Evolutionary conservation across 768 basidiomycete genomes (phyloP).

Genomic region (Pulveroboletus sp.): DNA sequence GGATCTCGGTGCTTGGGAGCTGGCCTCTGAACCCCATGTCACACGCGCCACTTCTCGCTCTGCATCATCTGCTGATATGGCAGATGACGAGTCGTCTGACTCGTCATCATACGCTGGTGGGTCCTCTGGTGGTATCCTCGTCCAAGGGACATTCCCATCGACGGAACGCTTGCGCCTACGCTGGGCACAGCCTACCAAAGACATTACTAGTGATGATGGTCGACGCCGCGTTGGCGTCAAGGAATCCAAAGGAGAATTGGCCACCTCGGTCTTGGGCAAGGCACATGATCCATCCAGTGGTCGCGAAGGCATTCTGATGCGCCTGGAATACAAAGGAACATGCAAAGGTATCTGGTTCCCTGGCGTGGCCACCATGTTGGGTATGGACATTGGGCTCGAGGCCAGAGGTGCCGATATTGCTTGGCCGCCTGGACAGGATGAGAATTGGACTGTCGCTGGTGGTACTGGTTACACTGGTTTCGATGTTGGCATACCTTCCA

Average conservation of each 20-base stretch:
- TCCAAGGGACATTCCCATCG: conserved; percentile 77
- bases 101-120: conserved; percentile 49
- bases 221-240: conserved; percentile 67
- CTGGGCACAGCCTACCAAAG: conserved; percentile 67
- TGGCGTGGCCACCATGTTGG: conserved; percentile 77
- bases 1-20: conserved; percentile 65
- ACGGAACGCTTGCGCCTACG: conserved; percentile 71
- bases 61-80: conserved; percentile 64
- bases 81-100: conserved; percentile 81
- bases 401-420: conserved; percentile 63
- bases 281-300: conserved; percentile 35
- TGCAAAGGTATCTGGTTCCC: conserved; percentile 81
- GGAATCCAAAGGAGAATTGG: conserved; percentile 65
- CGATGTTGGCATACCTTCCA: conserved; percentile 45
- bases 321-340: conserved; percentile 65
- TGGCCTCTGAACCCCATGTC: conserved; percentile 74
- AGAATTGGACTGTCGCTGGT: conserved; percentile 60
- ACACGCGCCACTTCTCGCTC: conserved; percentile 53
- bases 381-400: conserved; percentile 70
- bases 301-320: conserved; percentile 55
- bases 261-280: conserved; percentile 54
- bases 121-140: conserved; percentile 56
- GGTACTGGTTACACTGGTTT: conserved; percentile 70
- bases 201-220: conserved; percentile 44
- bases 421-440: conserved; percentile 54